A percentile compares a stretch with the other conserved stretches of the same genome.
These are phyloP conservation scores for Populus tremula DNA, from an alignment of 345 rosid species.

Conservation along the genomic window DNA sequence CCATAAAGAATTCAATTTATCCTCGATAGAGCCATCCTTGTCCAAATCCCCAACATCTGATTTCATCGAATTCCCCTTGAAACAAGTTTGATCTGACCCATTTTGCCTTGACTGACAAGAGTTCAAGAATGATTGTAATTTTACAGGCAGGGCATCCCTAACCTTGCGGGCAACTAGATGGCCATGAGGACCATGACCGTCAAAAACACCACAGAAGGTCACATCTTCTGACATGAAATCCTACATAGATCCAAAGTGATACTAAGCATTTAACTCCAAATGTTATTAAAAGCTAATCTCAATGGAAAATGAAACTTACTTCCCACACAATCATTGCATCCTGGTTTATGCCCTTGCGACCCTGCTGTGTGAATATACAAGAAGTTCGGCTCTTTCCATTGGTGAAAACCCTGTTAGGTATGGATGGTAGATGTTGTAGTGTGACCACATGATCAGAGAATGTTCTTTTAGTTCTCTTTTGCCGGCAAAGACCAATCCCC, in stretches of 20 bases:
- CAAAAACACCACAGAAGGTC: slow-evolving; percentile 92
- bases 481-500: slow-evolving; percentile 62
- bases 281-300: slow-evolving; percentile 8
- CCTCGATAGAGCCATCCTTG: slow-evolving; percentile 49
- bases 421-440: slow-evolving; percentile 60
- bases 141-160: slow-evolving; percentile 82
- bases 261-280: slow-evolving; percentile 18
- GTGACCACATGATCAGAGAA: slow-evolving; percentile 61
- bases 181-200: slow-evolving; percentile 99
- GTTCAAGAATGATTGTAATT: slow-evolving; percentile 59
- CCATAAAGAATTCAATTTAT: slow-evolving; percentile 60
- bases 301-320: slow-evolving; percentile 49
- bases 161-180: slow-evolving; percentile 98
- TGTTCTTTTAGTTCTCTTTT: slow-evolving; percentile 64
- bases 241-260: slow-evolving; percentile 38
- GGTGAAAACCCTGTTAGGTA: slow-evolving; percentile 68
- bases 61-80: slow-evolving; percentile 51
- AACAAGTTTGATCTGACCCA: slow-evolving; percentile 43
- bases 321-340: slow-evolving; percentile 99
- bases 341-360: slow-evolving; percentile 95
- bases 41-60: slow-evolving; percentile 44
- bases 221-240: slow-evolving; percentile 88
- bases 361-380: slow-evolving; percentile 96
- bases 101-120: slow-evolving; percentile 54
- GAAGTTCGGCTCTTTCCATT: slow-evolving; percentile 85